Evolutionary conservation across 1,284 basidiomycete species (phyloP).

Genomic region (Farysia itapuensis): DNA sequence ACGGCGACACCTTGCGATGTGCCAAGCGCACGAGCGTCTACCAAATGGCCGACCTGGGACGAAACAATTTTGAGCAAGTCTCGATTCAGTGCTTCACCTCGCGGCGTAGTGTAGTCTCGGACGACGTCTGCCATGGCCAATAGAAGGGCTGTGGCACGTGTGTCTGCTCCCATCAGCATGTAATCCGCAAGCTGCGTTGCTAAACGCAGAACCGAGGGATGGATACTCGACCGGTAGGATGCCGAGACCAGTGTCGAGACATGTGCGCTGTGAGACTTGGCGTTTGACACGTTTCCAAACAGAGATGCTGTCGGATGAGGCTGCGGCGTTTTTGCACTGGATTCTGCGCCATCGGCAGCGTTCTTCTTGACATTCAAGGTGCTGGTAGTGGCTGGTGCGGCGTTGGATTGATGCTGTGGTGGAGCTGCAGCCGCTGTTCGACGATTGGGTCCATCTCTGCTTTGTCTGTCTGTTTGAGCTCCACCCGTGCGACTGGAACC

Average conservation of each 20-base stretch:
- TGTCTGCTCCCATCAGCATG: conserved; percentile 53
- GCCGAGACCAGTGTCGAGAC: conserved; percentile 33
- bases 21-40: conserved; percentile 83
- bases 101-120: conserved; percentile 55
- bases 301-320: conserved; percentile 41
- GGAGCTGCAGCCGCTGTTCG: conserved; percentile 22
- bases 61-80: conserved; percentile 51
- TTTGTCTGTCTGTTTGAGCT: background rate
- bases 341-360: conserved; percentile 6
- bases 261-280: conserved; percentile 34
- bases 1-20: conserved; percentile 94
- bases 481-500: background rate
- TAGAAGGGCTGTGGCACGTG: conserved; percentile 54
- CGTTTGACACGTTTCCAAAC: conserved; percentile 51
- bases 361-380: conserved; percentile 10
- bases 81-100: conserved; percentile 53
- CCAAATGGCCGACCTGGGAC: conserved; percentile 83
- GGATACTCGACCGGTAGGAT: conserved; percentile 44
- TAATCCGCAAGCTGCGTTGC: conserved; percentile 50
- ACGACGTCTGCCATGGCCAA: conserved; percentile 54
- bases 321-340: conserved; percentile 11
- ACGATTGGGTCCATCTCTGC: conserved; percentile 5
- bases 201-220: conserved; percentile 50
- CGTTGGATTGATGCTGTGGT: conserved; percentile 1
- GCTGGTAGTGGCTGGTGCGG: conserved; percentile 9